Base-by-base conservation (phyloP, 768 basidiomycete species). In the Lentinula detonsa region DNA sequence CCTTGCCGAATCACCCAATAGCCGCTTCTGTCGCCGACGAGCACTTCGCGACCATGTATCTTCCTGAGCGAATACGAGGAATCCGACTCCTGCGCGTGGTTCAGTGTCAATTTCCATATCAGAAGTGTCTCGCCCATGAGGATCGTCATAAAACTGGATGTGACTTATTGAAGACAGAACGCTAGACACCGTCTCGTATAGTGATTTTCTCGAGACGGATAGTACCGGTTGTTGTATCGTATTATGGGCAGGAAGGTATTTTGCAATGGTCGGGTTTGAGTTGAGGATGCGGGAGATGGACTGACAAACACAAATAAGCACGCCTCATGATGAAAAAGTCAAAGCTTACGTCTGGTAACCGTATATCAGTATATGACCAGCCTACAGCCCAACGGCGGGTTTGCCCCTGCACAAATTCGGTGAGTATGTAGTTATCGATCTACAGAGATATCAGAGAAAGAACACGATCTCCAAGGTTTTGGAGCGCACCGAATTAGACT, bases 361-460 rank as follows among this genome's bases (percentile, higher is more conserved):
- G 84, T 13, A 70, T 70, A 33, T 81, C 78, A 2, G 73, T 75
- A 58, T 87, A 86, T 0, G 91, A 94, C 96, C 96, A 98, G 0
- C 83, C 93, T 2, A 98, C 72, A 0, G 88, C 91, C 94, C 95
- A 98, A n/a, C 97, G 83, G 1, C 88, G 81, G 0, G 96, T 98
- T 60, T 88, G 84, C 0, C 95, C 93, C 72, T 94, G 94, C 2
- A 87, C 76, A 50, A 95, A 88, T 65, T 93, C 88, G 0, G 86
- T 86, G 49, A 98, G 76, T 0, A 86, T 90, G 70, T 95, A 98
- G 72, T 97, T 97, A 35, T 83, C 76, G 48, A 98, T 83, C 93
- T 97, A 60, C 4, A 42, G 10, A 39, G 35, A 40, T 13, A 35
- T 65, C 28, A 65, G 18, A 21, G 37, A 35, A 18, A 34, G 45